Percentiles rank a stretch among this genome's conserved stretches.
phyloP scores from a whole-genome alignment of 768 basidiomycete genomes.

The Cubamyces lactineus region DNA sequence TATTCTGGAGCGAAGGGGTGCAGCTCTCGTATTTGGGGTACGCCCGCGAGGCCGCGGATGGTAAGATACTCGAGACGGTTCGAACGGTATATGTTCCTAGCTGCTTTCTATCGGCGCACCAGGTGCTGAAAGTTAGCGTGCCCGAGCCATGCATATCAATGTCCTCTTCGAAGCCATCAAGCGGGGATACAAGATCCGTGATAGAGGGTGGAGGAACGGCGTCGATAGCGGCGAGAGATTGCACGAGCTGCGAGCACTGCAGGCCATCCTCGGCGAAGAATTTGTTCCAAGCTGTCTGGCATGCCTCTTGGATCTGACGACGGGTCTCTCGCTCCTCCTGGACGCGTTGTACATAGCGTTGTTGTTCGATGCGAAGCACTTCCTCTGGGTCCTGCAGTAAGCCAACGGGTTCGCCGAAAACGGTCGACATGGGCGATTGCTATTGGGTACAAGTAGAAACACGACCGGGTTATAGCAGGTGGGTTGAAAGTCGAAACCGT shows the following conservation, averaged over 20 bases:
- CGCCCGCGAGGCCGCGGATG: slow-evolving; percentile 15
- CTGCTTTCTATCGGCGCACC: background rate
- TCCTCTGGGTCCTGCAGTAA: background rate
- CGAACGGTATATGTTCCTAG: no score
- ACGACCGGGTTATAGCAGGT: background rate
- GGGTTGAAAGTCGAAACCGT: no score
- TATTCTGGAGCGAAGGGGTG: slow-evolving; percentile 44
- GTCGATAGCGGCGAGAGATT: slow-evolving; percentile 13
- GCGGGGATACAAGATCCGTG: background rate
- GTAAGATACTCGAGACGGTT: background rate
- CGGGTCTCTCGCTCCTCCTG: slow-evolving; percentile 1
- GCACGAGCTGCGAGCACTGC: slow-evolving; percentile 35
- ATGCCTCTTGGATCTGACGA: slow-evolving; percentile 29
- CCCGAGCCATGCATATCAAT: background rate
- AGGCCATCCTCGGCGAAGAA: slow-evolving; percentile 51
- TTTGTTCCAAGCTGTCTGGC: slow-evolving; percentile 44
- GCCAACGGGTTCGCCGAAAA: background rate
- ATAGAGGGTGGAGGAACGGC: background rate
- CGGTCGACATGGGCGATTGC: background rate
- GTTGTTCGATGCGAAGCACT: slow-evolving; percentile 1
- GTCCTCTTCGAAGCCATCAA: background rate
- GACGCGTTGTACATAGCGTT: slow-evolving; percentile 7
- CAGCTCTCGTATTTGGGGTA: slow-evolving; percentile 50
- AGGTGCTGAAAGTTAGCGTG: background rate
- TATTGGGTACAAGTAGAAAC: background rate